Percentiles rank a stretch among this genome's conserved stretches.
Conservation (phyloP, 345 rosid species). For the Eutrema yunnanense region DNA sequence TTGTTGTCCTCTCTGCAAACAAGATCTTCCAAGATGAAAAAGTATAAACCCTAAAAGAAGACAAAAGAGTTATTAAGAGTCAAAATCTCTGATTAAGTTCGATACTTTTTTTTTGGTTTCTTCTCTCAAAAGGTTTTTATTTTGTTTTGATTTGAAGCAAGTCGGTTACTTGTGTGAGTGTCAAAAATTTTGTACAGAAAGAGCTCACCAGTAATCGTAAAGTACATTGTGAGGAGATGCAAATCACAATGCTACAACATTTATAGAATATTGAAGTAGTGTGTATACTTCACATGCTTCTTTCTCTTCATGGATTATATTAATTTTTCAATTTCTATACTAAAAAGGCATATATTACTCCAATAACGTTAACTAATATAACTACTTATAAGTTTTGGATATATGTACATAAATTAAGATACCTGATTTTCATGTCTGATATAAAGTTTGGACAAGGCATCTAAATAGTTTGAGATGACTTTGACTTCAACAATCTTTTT, state of each 20-base stretch:
- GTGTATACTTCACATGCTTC: background rate
- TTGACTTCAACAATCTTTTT: background rate
- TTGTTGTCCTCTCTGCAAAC: constrained; percentile 96
- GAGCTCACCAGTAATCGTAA: constrained; percentile 32
- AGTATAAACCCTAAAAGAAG: background rate
- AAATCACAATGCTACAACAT: constrained; percentile 10
- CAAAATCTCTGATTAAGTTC: background rate
- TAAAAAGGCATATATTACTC: background rate
- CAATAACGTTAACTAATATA: background rate
- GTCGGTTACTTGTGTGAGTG: constrained; percentile 32
- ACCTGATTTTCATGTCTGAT: background rate
- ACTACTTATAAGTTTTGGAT: background rate
- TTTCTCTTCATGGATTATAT: background rate
- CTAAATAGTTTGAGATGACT: background rate
- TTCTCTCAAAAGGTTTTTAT: background rate
- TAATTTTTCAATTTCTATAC: background rate
- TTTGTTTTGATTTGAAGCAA: constrained; percentile 20
- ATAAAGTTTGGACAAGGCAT: background rate
- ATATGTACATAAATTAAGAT: background rate
- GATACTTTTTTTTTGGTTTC: background rate
- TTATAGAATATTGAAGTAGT: constrained; percentile 6
- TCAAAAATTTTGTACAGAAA: constrained; percentile 18
- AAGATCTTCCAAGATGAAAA: constrained; percentile 60
- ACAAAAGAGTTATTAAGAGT: constrained; percentile 15
- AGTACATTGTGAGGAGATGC: constrained; percentile 13